These are phyloP conservation scores for Nicotiana noctiflora DNA, from an alignment of 257 asterid species.

Conservation along the genomic window DNA sequence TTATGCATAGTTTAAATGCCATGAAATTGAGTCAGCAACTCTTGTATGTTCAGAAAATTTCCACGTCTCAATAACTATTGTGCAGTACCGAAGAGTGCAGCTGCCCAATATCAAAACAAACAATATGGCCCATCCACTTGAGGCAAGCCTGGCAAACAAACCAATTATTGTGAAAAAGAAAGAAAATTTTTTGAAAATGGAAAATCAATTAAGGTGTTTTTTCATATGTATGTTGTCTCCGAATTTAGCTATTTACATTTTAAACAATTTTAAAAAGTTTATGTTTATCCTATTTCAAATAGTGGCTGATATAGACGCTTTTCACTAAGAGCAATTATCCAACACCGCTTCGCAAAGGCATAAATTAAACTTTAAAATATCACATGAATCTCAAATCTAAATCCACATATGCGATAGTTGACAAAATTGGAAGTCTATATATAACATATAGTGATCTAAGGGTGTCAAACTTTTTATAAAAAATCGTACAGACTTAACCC, in stretches of 20 bases:
- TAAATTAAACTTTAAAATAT: too few species aligned
- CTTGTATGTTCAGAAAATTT: not conserved
- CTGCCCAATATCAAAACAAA: not conserved
- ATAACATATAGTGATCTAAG: too few species aligned
- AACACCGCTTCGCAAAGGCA: not conserved
- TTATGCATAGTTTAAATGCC: not conserved
- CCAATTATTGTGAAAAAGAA: slow-evolving; percentile 1
- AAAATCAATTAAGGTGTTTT: not conserved
- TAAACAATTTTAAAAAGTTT: too few species aligned
- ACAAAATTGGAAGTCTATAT: too few species aligned
- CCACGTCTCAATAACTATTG: slow-evolving; percentile 5
- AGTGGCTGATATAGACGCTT: not conserved
- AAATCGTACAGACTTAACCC: too few species aligned
- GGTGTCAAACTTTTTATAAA: too few species aligned
- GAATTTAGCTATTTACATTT: too few species aligned
- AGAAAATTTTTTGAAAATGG: not conserved
- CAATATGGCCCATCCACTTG: slow-evolving; percentile 7
- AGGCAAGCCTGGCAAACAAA: slow-evolving; percentile 10
- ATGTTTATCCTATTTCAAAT: not conserved
- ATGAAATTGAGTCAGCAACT: not conserved
- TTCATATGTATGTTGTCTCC: too few species aligned
- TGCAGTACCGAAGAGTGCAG: not conserved
- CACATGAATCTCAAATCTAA: too few species aligned
- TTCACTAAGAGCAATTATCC: not conserved
- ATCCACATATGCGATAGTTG: not conserved